Evolutionary conservation across 441 rosid genomes (phyloP).

Genomic region (Jatropha podagrica): DNA sequence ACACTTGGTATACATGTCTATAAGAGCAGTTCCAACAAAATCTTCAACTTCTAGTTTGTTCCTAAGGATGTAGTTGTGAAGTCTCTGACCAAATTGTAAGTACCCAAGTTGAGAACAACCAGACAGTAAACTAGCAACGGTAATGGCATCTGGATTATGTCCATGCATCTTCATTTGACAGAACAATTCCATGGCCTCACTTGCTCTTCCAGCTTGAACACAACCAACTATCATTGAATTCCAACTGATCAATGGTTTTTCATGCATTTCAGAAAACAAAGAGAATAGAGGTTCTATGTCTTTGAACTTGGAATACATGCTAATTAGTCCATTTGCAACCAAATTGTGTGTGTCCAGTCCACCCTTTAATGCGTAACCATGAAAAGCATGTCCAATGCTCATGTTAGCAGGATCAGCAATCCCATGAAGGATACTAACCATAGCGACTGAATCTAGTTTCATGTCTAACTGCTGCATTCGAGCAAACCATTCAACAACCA

Average conservation of each 20-base stretch:
- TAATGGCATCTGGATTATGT: conserved; percentile 54
- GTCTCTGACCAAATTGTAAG: conserved; percentile 57
- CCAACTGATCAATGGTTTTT: conserved; percentile 65
- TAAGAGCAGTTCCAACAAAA: conserved; percentile 72
- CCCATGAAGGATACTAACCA: conserved; percentile 68
- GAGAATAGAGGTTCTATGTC: conserved; percentile 47
- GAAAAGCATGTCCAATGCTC: conserved; percentile 53
- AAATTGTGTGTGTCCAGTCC: conserved; percentile 50
- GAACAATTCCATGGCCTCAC: conserved; percentile 49
- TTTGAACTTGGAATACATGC: conserved; percentile 61
- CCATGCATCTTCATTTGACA: conserved; percentile 55
- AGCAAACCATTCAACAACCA: conserved; percentile 43
- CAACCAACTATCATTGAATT: conserved; percentile 80
- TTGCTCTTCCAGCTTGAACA: conserved; percentile 59
- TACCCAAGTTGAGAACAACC: conserved; percentile 70
- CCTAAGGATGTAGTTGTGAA: conserved; percentile 57
- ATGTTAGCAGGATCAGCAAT: conserved; percentile 37
- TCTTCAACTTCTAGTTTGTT: conserved; percentile 54
- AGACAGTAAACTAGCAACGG: conserved; percentile 58
- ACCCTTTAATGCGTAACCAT: conserved; percentile 55
- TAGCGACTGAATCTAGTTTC: conserved; percentile 70
- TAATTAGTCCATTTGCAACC: conserved; percentile 70
- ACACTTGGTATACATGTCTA: conserved; percentile 80
- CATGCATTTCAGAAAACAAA: conserved; percentile 51
- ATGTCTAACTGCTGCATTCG: conserved; percentile 44